Percentiles rank a stretch among this genome's conserved stretches.
Conservation (phyloP, 164 flowering plant genomes). For the Vitis cinerea region DNA sequence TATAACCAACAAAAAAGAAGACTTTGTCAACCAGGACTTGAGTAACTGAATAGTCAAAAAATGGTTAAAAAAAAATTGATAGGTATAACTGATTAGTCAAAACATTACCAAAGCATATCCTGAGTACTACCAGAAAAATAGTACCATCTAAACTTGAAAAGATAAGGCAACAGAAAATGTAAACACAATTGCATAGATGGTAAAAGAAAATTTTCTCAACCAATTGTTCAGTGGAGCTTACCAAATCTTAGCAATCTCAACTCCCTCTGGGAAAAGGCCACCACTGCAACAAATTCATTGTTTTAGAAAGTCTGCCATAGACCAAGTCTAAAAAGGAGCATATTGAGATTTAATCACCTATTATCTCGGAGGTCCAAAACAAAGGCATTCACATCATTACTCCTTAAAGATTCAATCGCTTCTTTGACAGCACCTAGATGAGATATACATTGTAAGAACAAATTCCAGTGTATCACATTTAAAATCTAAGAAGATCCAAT, state of each 20-base stretch:
- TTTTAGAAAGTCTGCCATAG: slow-evolving; percentile 30
- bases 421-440: slow-evolving; percentile 82
- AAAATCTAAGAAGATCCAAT: neutral
- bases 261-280: slow-evolving; percentile 98
- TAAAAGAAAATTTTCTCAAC: neutral
- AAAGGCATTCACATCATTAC: slow-evolving; percentile 74
- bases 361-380: slow-evolving; percentile 98
- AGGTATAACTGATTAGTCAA: no score
- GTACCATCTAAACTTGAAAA: no score
- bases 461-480: neutral
- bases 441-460: neutral
- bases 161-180: neutral
- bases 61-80: no score
- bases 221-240: slow-evolving; percentile 29
- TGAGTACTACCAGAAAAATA: no score
- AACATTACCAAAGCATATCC: no score
- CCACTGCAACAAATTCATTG: slow-evolving; percentile 71
- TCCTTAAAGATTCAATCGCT: slow-evolving; percentile 77
- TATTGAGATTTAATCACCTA: slow-evolving; percentile 50
- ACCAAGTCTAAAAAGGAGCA: slow-evolving; percentile 7
- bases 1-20: no score
- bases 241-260: slow-evolving; percentile 97
- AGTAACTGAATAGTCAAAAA: no score
- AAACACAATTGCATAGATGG: no score
- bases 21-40: no score